phyloP scores from a whole-genome alignment of 2,329 filamentous ascomycete genomes.

The Thermothelomyces thermophilus region DNA sequence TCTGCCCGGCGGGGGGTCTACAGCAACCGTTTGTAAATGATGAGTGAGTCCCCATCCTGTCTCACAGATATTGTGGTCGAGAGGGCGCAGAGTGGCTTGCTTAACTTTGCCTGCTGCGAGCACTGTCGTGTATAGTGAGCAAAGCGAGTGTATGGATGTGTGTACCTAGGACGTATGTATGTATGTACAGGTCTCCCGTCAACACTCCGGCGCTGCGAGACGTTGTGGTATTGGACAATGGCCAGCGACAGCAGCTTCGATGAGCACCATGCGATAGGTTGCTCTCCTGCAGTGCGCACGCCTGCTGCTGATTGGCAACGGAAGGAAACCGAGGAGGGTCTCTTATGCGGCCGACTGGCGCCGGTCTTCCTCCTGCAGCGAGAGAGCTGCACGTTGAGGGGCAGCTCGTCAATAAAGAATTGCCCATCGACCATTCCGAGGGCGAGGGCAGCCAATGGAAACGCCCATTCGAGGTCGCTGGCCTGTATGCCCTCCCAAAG shows the following conservation, averaged over 20 bases:
- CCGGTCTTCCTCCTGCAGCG: conserved; percentile 7
- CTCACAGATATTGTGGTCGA: not conserved
- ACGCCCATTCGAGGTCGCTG: conserved; percentile 12
- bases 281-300: conserved; percentile 5
- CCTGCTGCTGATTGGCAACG: conserved; percentile 15
- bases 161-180: no score
- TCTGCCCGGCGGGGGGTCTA: no score
- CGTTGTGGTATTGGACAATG: conserved; percentile 12
- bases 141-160: not conserved
- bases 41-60: no score
- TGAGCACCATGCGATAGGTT: not conserved
- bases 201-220: not conserved
- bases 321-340: conserved; percentile 11
- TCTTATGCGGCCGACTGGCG: conserved; percentile 12
- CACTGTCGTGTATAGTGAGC: not conserved
- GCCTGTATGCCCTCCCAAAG: conserved; percentile 14
- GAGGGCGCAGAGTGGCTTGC: not conserved
- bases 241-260: not conserved
- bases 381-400: conserved; percentile 6
- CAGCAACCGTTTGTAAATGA: no score
- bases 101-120: not conserved
- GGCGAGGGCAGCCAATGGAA: conserved; percentile 21
- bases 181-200: no score
- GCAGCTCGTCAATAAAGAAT: conserved; percentile 10
- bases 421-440: conserved; percentile 17